These are phyloP conservation scores for Tricholoma sp. DNA, from an alignment of 768 basidiomycete genomes.

Conservation along the genomic window DNA sequence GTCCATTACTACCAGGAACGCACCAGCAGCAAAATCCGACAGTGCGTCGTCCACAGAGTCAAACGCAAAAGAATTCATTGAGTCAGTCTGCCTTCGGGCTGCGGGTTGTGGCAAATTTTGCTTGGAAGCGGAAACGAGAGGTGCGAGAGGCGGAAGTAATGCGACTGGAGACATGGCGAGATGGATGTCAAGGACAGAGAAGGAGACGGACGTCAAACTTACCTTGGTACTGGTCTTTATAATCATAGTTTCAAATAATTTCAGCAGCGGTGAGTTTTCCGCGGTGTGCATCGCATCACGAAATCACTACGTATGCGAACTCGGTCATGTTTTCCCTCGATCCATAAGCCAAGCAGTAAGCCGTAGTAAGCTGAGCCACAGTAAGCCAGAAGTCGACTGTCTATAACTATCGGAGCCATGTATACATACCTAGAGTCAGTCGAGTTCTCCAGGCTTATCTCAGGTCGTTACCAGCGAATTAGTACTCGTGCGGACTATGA, in stretches of 20 bases:
- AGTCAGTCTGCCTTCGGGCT: constrained; percentile 25
- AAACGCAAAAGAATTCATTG: constrained; percentile 50
- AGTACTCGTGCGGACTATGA: constrained; percentile 24
- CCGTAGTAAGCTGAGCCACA: not conserved
- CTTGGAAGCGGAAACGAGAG: constrained; percentile 2
- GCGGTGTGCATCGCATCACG: not conserved
- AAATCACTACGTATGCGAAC: not conserved
- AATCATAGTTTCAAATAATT: not conserved
- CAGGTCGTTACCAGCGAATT: too few relatives aligned
- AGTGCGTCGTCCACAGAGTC: constrained; percentile 80
- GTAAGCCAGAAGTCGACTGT: not conserved
- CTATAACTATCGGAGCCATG: too few relatives aligned
- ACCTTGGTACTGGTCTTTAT: not conserved
- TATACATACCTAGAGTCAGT: too few relatives aligned
- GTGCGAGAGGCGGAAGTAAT: constrained; percentile 10
- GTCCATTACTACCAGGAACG: constrained; percentile 97
- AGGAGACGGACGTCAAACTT: constrained; percentile 3
- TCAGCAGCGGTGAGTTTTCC: too few relatives aligned
- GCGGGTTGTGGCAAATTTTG: constrained; percentile 6
- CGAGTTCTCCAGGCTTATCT: too few relatives aligned
- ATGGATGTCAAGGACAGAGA: not conserved
- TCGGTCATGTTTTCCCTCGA: not conserved
- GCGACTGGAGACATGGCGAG: constrained; percentile 3
- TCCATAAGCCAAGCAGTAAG: not conserved
- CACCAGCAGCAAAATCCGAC: constrained; percentile 68